phyloP scores from a whole-genome alignment of 225 moss, liverwort and hornwort species.

The Bryum argenteum region DNA sequence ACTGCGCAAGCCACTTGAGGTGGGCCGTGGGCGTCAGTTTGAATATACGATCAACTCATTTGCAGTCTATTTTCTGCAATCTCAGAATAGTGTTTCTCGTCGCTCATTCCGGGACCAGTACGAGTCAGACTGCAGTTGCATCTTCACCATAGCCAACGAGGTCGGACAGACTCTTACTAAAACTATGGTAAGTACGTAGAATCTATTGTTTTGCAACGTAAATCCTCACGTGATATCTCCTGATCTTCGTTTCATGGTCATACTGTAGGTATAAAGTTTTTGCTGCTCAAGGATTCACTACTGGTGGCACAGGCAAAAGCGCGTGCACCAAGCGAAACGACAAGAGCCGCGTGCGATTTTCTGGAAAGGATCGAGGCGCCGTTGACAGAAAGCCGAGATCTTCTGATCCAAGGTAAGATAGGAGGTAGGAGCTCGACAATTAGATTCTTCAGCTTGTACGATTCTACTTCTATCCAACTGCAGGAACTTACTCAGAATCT shows the following conservation, averaged over 20 bases:
- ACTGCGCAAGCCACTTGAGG: not conserved
- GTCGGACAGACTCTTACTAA: not conserved
- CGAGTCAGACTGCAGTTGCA: not conserved
- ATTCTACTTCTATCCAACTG: not conserved
- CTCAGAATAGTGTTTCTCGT: slow-evolving; percentile 13
- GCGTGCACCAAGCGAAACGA: slow-evolving; percentile 19
- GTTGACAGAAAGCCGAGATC: slow-evolving; percentile 24
- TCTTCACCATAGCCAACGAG: slow-evolving; percentile 21
- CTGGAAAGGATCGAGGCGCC: slow-evolving; percentile 4
- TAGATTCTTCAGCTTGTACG: not conserved
- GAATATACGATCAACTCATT: slow-evolving; percentile 8
- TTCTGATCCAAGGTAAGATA: slow-evolving; percentile 26
- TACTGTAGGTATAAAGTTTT: not conserved
- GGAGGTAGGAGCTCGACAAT: not conserved
- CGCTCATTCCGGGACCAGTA: slow-evolving; percentile 12
- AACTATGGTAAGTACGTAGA: not conserved
- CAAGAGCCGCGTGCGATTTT: slow-evolving; percentile 2
- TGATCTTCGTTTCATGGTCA: not conserved
- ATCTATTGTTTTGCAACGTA: not conserved
- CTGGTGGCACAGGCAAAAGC: not conserved
- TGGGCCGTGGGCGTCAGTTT: slow-evolving; percentile 1
- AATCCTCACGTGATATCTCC: not conserved
- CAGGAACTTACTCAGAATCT: not conserved
- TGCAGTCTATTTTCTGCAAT: slow-evolving; percentile 3
- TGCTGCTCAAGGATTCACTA: not conserved